Percentiles rank a stretch among this genome's conserved stretches.
Conservation (phyloP, 2,329 filamentous ascomycete genomes). For the Fusarium sp. region DNA sequence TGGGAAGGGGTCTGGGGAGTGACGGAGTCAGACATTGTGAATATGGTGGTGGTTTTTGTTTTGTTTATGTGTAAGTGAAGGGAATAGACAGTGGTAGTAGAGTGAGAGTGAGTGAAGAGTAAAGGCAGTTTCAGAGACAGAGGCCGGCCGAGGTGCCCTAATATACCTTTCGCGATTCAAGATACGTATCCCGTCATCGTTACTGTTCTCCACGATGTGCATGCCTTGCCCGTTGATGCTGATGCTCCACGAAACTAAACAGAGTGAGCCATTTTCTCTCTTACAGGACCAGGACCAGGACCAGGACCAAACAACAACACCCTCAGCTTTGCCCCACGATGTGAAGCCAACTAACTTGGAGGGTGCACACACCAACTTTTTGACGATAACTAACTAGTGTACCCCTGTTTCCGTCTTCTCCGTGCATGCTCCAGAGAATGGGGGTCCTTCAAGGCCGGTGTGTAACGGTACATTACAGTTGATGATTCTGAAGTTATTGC, state of each 20-base stretch:
- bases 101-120: background rate
- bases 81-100: background rate
- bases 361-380: conserved; percentile 22
- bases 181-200: conserved; percentile 39
- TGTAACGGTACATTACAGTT: background rate
- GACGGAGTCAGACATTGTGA: conserved; percentile 36
- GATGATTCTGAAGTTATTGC: background rate
- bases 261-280: conserved; percentile 44
- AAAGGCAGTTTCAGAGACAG: background rate
- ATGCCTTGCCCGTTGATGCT: conserved; percentile 14
- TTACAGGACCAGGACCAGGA: background rate
- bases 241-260: conserved; percentile 38
- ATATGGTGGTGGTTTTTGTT: conserved; percentile 1
- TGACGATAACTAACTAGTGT: conserved; percentile 11
- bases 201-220: conserved; percentile 14
- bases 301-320: conserved; percentile 16
- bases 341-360: conserved; percentile 31
- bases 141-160: conserved; percentile 29
- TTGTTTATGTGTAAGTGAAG: conserved; percentile 12
- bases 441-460: background rate
- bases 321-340: conserved; percentile 43
- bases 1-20: conserved; percentile 31
- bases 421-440: conserved; percentile 13
- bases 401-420: conserved; percentile 21
- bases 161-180: conserved; percentile 37